Base-by-base conservation (phyloP, 2,329 filamentous ascomycete species). In the Penicillium rolfsii region DNA sequence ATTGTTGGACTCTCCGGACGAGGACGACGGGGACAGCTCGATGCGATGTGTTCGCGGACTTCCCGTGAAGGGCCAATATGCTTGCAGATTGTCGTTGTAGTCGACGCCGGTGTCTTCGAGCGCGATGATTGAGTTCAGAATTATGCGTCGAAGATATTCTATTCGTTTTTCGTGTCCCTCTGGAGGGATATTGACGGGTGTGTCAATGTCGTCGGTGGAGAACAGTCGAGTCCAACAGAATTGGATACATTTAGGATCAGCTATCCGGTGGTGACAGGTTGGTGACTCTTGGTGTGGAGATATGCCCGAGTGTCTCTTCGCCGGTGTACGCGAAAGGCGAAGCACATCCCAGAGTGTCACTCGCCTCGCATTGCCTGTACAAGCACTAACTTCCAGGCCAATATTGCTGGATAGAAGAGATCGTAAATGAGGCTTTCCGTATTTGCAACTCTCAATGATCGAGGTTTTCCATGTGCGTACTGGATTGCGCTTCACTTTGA, bases 311-410 rank as follows among this genome's bases (percentile, higher is more conserved):
- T 50, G 16, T 50, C 16, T 11, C 12, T 9, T 33, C 30, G 33
- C 49, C 14, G 28, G 30, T 41, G 56, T 55, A n/a, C 57, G 53
- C 1, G 62, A 61, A 11, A 64, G 35, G 28, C 59, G 62, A n/a
- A 64, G 48, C 1, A 53, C 62, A 55, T 64, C 59, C 62, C 59
- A 64, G 4, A 64, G 52, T 14, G 41, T 59, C 19, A 59, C 48
- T 49, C 59, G 40, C 16, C 36, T 53, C 16, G 59, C 62, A 36
- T 64, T 64, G 19, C 59, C 62, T 26, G 62, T 64, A 12, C 56
- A 64, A 16, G 57, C 57, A 36, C 56, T 64, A 11, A 64, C 48
- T 49, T 64, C 59, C 33, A 64, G 26, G 9, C 62, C 62, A 30
- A 62, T 52, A 14, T 59, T 43, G 14, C 33, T 55, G n/a, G 61